Evolutionary conservation across 176 grass and related monocot species (phyloP), one percentile per base, ranked within the genome.

Genomic region (Eremochloa ophiuroides): DNA sequence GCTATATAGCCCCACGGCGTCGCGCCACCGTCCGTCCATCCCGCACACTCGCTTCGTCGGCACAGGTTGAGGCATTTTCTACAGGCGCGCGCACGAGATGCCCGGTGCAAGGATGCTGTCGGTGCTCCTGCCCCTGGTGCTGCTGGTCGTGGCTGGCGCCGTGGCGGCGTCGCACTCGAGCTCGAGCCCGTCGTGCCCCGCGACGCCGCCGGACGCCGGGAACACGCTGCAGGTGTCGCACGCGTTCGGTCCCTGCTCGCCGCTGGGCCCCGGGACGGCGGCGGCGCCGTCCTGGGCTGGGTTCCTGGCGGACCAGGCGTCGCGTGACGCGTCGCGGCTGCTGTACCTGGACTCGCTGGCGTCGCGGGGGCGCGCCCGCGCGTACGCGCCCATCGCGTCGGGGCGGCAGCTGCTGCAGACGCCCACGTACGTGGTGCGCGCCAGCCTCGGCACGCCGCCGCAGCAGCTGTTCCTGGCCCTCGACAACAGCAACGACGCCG

Each of bases 401-500:
- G 94, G 92, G 7, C 80, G 92, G 23, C 89, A 92, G 77, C 88
- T 97, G 42, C 88, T 97, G 25, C 92, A 94, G 79, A 91, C 93
- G 37, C 85, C 94, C 0, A 97, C 93, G 22, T 97, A 97, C 70
- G 89, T 97, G 56, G 89, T 97, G 77, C 91, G 85, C 28, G 94
- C 91, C 13, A 79, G 82, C 9, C 85, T 97, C 1, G 94, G 94
- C 38, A 89, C 89, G 14, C 94, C 94, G 6, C 61, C 91, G 29
- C 94, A 97, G 81, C 40, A 75, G 43, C 79, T 97, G 42, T 91
- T 97, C 44, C 87, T 92, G 61, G 91, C 94, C 62, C 77, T 97
- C 39, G 94, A 97, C 89, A 97, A 85, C 13, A 94, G 91, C 87
- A 94, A 82, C 71, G 94, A 97, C 76, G 91, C 91, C 25, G 83